Evolutionary conservation across 106 monocot genomes (phyloP), one percentile per base, ranked within the genome.

Genomic region (Chionographis japonica): DNA sequence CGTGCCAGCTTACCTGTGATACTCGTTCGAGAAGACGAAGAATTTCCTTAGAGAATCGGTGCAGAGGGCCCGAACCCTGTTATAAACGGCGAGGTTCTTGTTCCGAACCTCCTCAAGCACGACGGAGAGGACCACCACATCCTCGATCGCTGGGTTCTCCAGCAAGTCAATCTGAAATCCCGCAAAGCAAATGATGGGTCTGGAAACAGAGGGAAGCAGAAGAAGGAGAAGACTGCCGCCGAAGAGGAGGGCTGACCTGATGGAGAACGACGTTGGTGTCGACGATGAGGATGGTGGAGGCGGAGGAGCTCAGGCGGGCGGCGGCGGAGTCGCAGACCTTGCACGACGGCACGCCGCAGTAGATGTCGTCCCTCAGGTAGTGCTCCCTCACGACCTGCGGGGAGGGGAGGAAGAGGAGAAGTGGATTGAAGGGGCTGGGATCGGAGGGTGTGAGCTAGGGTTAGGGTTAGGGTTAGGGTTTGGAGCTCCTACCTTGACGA

Each of bases 201-300:
- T 19, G 39, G 11, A 73, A 8, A n/a, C 35, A 55, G 53, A 4
- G 12, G n/a, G 37, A 52, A 54, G 17, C 18, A 27, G 35, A 73
- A 8, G 54, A 20, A 35, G 7, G 50, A 52, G 15, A 8, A 55
- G 38, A 27, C 62, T n/a, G 3, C 40, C 8, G 37, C 40, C 19
- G 6, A 19, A 41, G 35, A 12, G 10, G 11, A 7, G 2, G 43
- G 43, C 18, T 4, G 0, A 91, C 94, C 83, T 95, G 97, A 74
- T 90, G 60, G 52, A 99, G 98, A 39, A 99, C 93, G 52, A 99
- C 98, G 80, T 99, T 99, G 68, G 98, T 99, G 68, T 99, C 98
- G 14, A 99, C 76, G 60, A 99, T 63, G 75, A 99, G 82, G 61
- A 99, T 75, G 63, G 85, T 62, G 64, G 87, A 66, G 7, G 83